Base-by-base conservation (phyloP, 345 rosid genomes). In the Noccaea bulbosa region DNA sequence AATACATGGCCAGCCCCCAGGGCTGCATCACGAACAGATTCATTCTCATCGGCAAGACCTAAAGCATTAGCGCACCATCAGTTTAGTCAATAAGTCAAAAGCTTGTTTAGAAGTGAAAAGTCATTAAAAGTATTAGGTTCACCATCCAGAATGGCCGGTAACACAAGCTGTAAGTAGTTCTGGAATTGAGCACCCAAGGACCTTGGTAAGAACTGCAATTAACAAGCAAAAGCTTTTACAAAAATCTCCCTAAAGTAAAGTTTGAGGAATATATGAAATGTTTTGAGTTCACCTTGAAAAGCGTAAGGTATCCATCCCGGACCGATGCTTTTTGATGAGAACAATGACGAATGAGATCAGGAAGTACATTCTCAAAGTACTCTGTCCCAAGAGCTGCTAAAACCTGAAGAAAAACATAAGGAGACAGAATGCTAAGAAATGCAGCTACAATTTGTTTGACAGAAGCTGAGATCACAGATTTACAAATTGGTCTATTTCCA, bases 1-100 rank as follows among this genome's bases (percentile, higher is more conserved):
- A 94, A 79, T 53, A 94, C 87, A 88, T 91, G 99, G 35, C 99
- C 99, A 78, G 99, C 96, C 63, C 96, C 98, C 46, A 94, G 80
- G 75, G 99, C 99, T 37, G 98, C 99, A 53, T 94, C 99, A 60
- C 99, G 96, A 38, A 94, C 99, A 70, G 99, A 91, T 80, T 94
- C 99, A 77, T 91, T 94, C 85, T 94, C 99, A 84, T 94, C 98
- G 14, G 98, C 98, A 57, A 94, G 97, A 76, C 99, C 99, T 94
- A 82, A 27, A 77, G 55, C 45, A 61, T 53, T 44, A 54, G 67
- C 1, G 14, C 52, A 45, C 59, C 45, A 85, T 41, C 40, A 64
- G 5, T 58, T 59, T 67, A 50, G 40, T 35, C n/a, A 79, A 32
- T 30, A 44, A 47, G 22, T 47, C 57, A 47, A 67, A 40, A 78